phyloP scores from a whole-genome alignment of 2,329 filamentous ascomycete genomes.

The Diaporthe nobilis region DNA sequence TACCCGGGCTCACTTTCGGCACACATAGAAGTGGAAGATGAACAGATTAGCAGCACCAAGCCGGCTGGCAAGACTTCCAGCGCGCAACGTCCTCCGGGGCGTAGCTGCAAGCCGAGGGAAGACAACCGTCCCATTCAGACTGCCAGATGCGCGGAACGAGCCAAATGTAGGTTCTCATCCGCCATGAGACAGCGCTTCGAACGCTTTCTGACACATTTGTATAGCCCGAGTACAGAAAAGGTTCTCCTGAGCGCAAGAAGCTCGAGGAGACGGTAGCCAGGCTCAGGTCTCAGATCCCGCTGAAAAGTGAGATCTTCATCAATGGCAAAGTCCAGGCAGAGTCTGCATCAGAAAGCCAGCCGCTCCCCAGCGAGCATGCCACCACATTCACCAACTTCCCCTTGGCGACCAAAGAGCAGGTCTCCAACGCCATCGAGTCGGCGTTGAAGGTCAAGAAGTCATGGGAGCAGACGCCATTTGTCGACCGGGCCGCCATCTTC shows the following conservation, averaged over 20 bases:
- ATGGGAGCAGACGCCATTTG: constrained; percentile 90
- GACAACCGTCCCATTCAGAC: constrained; percentile 49
- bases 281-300: constrained; percentile 50
- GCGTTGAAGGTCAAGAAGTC: constrained; percentile 86
- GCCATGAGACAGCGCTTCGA: background rate
- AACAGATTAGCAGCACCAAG: constrained; percentile 19
- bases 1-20: background rate
- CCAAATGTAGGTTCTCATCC: constrained; percentile 47
- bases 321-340: constrained; percentile 49
- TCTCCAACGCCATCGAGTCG: constrained; percentile 84
- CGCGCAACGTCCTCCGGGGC: constrained; percentile 5
- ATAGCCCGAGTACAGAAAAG: constrained; percentile 50
- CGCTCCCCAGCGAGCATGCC: constrained; percentile 53
- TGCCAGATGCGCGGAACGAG: constrained; percentile 52
- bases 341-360: constrained; percentile 48
- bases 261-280: constrained; percentile 50
- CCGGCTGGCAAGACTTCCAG: constrained; percentile 16
- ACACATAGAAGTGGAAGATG: background rate
- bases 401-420: constrained; percentile 68
- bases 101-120: constrained; percentile 38
- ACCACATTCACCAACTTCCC: constrained; percentile 54
- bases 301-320: constrained; percentile 51
- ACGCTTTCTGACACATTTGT: background rate
- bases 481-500: constrained; percentile 92
- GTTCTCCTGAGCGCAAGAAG: constrained; percentile 49